Evolutionary conservation across 2,329 filamentous ascomycete species (phyloP), one percentile per base, ranked within the genome.

Genomic region (Apiospora kogelbergensis): DNA sequence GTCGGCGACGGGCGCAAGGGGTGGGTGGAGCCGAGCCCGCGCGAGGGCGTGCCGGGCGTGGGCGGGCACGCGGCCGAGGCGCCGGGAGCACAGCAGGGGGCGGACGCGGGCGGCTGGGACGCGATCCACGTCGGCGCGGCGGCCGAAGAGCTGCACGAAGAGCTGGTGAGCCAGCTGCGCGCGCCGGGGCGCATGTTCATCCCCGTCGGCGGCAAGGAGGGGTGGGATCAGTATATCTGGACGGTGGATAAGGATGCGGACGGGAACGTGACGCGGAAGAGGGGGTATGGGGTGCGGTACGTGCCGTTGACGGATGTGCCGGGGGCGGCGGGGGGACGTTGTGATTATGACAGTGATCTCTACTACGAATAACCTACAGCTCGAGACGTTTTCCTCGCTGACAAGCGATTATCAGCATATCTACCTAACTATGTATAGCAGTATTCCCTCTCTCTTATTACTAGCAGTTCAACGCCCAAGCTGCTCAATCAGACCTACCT

Each of bases 41-140:
- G 44, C 30, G 70, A 60, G 0, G 63, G 67, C 15, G 69, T 69
- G 67, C 73, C 75, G 71, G 60, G 77, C 82, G 73, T 73, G 3
- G 73, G 71, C 10, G 72, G 71, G 71, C 6, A 81, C 1, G 71
- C 67, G 4, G 72, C 17, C 2, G 11, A 20, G 42, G 65, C 20
- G 42, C 33, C 17, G 0, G 37, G 13, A 5, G 20, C 42, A 13
- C 15, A 46, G 1, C 71, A 76, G 1, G 75, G 81, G 68, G 81
- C 2, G 79, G 84, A 84, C 6, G 84, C 83, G 15, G 84, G 81
- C 71, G 86, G 89, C 0, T 99, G 95, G 85, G 94, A 98, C 84
- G 95, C 93, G 2, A 98, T 99, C 70, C 96, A 98, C 78, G 96
- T 98, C 2, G 96, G 96, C 0, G 96, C 96, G 0, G 93, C 94